phyloP scores from a whole-genome alignment of 2,329 filamentous ascomycete species.

The Bipolaris gigantea region DNA sequence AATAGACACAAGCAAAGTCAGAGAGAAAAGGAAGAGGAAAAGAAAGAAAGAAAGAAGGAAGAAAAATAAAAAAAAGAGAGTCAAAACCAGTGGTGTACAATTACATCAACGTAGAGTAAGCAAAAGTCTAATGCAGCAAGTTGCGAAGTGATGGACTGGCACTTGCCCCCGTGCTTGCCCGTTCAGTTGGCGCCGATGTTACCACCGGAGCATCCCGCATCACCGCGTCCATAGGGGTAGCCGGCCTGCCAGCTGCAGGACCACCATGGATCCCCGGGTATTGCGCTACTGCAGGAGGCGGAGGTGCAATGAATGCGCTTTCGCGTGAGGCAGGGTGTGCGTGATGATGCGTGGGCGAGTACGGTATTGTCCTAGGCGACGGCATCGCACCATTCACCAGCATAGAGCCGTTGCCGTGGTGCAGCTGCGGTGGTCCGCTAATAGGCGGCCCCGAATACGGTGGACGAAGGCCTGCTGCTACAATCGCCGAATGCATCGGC shows the following conservation, averaged over 20 bases:
- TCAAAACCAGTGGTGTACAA: slow-evolving; percentile 3
- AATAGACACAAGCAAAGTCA: slow-evolving; percentile 2
- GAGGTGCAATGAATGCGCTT: slow-evolving; percentile 40
- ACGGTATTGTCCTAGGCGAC: slow-evolving; percentile 41
- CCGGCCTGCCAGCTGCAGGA: slow-evolving; percentile 37
- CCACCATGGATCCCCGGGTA: slow-evolving; percentile 37
- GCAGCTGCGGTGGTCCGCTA: slow-evolving; percentile 36
- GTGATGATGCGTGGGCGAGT: slow-evolving; percentile 43
- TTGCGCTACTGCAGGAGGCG: slow-evolving; percentile 23
- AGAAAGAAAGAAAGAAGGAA: no score
- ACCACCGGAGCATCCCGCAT: slow-evolving; percentile 38
- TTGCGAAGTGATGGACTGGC: slow-evolving; percentile 54
- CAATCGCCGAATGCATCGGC: slow-evolving; percentile 35
- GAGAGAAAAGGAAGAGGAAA: slow-evolving; percentile 9
- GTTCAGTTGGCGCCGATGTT: slow-evolving; percentile 33
- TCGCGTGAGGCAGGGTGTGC: slow-evolving; percentile 40
- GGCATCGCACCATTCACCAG: slow-evolving; percentile 43
- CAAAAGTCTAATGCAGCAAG: slow-evolving; percentile 46
- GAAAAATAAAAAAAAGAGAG: slow-evolving; percentile 9
- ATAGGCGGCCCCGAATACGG: slow-evolving; percentile 35
- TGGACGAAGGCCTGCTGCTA: slow-evolving; percentile 30
- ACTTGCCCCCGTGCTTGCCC: slow-evolving; percentile 45
- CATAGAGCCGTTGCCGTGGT: slow-evolving; percentile 37
- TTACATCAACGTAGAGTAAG: slow-evolving; percentile 10
- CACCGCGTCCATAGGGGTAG: slow-evolving; percentile 39